Base-by-base conservation (phyloP, 1,284 basidiomycete genomes). In the Ustilago tritici region DNA sequence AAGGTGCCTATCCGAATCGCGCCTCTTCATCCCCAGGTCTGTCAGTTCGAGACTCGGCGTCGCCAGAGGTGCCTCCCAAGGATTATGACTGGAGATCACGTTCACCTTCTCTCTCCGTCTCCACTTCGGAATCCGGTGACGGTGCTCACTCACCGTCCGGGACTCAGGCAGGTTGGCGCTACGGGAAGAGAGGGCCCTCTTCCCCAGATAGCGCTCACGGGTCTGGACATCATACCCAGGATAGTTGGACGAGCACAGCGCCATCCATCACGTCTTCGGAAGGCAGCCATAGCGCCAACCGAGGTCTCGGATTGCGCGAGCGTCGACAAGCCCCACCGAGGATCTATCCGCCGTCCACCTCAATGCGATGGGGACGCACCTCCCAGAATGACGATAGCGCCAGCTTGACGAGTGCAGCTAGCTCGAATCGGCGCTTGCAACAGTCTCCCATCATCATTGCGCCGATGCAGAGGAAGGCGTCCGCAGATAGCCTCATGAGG, bases 271-370 rank as follows among this genome's bases (percentile, higher is more conserved):
- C 70, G 3, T 74, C 71, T 7, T 74, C 64, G 0, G 76, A 78
- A 8, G 70, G 75, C 40, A 60, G 52, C 23, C 64, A 70, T 14
- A 52, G 34, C 40, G 54, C n/a, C 28, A 19, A 38, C 8, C 65
- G 63, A 50, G 61, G 66, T 14, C 49, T 74, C 5, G 77, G 75
- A 2, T 55, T 81, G 31, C 67, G 79, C 41, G 79, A 81, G 32
- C 65, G 79, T 40, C 63, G 79, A 8, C 79, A 81, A 9, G 65
- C 66, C n/a, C 74, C 79, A n/a, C 78, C 78, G 4, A 69, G 79
- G 32, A 81, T 81, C 50, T 77, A 81, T 57, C 79, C 78, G 7
- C 79, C 79, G 14, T 81, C 79, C 12, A 65, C 62, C 17, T 68
- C 72, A 31, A 68, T 67, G 2, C 55, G 73, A 6, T 76, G 73